Base-by-base conservation (phyloP, 345 rosid genomes). In the Arabidopsis suecica region DNA sequence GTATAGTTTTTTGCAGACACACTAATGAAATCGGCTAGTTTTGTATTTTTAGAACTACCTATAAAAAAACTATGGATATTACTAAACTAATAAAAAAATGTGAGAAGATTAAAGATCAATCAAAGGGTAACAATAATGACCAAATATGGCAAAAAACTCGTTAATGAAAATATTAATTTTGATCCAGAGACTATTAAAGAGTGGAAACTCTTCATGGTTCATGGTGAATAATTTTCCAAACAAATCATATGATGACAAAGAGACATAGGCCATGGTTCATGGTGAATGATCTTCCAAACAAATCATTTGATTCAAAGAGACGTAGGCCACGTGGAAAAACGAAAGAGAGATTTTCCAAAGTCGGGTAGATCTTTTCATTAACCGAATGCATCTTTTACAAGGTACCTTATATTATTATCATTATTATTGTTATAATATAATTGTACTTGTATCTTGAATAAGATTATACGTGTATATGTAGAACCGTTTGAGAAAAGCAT, bases 141-240 rank as follows among this genome's bases (percentile, higher is more conserved):
- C 16, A 54, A 61, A 28, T 1, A 28, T 22, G 3, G 49, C 11
- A 23, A 53, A 71, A 44, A 51, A 33, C 68, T 65, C 4, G 61
- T 64, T 20, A 6, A 7, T n/a, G 67, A 63, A 56, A 69, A 77
- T 45, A 84, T 90, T 54, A 33, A 44, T 34, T 69, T 90, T 13
- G 88, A 88, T 20, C 5, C 54, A 0, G 85, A 76, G 34, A 78
- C 88, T 80, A 1, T n/a, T 74, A 64, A 76, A 69, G 67, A 77
- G 49, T 71, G 88, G 88, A 84, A 81, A 73, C 18, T 62, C 2
- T 23, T 23, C 25, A 23, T 23, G 25, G 25, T 18, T 82, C 11
- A 81, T 83, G 87, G 41, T 37, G 30, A 72, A 69, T 2, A 69
- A 68, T 50, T 41, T 13, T 22, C 34, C 47, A 58, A 7, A 6